Base-by-base conservation (phyloP, 495 filamentous ascomycete species). In the Penicillium salamii region DNA sequence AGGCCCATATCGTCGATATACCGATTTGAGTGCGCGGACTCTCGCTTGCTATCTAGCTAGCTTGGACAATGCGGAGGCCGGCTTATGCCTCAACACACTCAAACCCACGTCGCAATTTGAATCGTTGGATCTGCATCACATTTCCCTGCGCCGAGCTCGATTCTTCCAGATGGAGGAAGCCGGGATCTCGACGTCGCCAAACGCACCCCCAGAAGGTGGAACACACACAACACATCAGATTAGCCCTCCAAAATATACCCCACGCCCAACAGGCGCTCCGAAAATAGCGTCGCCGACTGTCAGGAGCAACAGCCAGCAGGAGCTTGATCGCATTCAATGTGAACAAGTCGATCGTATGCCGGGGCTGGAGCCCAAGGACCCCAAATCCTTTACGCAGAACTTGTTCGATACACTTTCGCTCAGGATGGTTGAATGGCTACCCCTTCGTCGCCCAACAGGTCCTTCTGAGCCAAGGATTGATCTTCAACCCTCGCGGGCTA, bases 341-440 rank as follows among this genome's bases (percentile, higher is more conserved):
- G 4, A 26, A 26, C 23, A 8, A 26, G 8, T 66, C 32, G 62
- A 66, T 14, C 42, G 48, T 28, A 42, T 58, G 26, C 26, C 61
- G 41, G 35, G 79, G 78, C 78, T 82, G 35, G 66, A 70, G 7
- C 75, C 78, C 55, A 90, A 86, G 57, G 89, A 95, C 59, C 86
- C 89, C 15, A 86, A 88, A 51, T 92, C 89, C 1, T 91, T 95
- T 54, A 86, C 87, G 7, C 90, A 90, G 37, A 87, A 87, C 49
- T 71, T 93, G 3, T 91, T 92, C 57, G 85, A 86, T 52, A 90
- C 89, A 3, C 73, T 84, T 34, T 79, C 89, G 4, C 76, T 90
- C 53, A 84, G 84, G 46, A 88, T 92, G 82, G 69, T 92, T 21
- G 88, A 91, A 63, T 91, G 86, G 86, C 70, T 88, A 31, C 82